phyloP scores from a whole-genome alignment of 805 yeast species.

The Zygotorulaspora chibaensis region DNA sequence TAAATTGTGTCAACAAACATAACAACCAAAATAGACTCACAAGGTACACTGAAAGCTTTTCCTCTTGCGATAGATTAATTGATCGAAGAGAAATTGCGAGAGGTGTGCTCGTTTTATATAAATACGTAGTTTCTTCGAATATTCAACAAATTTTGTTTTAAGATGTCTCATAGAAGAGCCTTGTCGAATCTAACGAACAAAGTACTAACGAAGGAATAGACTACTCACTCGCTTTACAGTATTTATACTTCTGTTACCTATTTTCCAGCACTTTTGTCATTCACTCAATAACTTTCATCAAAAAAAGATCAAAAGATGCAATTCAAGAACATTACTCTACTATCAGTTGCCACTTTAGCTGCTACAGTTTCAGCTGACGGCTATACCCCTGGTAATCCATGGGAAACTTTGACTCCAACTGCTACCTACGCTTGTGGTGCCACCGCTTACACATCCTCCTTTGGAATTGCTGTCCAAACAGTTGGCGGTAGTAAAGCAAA shows the following conservation, averaged over 20 bases:
- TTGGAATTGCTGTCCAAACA: constrained; percentile 67
- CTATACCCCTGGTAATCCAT: constrained; percentile 57
- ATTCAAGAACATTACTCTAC: constrained; percentile 19
- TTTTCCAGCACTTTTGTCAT: neutral
- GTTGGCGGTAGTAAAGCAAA: constrained; percentile 36
- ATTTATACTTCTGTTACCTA: neutral
- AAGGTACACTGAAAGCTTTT: neutral
- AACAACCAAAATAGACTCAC: neutral
- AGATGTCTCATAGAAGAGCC: neutral
- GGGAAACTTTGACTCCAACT: constrained; percentile 67
- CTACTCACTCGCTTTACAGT: neutral
- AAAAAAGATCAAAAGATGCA: constrained; percentile 12
- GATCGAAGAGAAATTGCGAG: neutral
- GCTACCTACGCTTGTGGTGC: constrained; percentile 51
- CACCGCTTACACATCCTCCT: constrained; percentile 50
- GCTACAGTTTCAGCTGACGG: constrained; percentile 49
- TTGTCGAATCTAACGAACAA: neutral
- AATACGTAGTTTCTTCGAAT: neutral
- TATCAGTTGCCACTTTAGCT: constrained; percentile 40
- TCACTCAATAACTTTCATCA: neutral
- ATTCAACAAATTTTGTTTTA: too few relatives aligned
- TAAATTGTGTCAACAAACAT: neutral
- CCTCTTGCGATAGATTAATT: neutral
- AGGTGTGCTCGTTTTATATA: neutral
- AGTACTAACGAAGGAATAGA: neutral